Evolutionary conservation across 345 rosid species (phyloP).

Genomic region (Gynandropsis gynandra): DNA sequence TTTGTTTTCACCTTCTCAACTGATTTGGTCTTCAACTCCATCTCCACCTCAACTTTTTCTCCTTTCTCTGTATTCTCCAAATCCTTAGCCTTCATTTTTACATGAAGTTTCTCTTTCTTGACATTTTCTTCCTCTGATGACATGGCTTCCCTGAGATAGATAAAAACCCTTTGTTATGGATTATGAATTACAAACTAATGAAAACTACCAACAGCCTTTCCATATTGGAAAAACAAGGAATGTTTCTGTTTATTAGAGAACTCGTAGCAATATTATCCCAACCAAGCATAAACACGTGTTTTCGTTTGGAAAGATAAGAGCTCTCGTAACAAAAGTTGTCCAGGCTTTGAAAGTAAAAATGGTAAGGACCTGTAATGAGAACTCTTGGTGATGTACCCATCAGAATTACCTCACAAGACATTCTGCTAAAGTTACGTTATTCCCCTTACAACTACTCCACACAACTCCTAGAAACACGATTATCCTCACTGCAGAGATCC

Average conservation of each 20-base stretch:
- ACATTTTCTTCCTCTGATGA: slow-evolving; percentile 29
- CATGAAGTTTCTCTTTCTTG: slow-evolving; percentile 47
- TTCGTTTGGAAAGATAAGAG: too few relatives aligned
- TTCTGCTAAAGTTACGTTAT: too few relatives aligned
- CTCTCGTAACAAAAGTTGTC: too few relatives aligned
- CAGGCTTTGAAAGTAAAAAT: too few relatives aligned
- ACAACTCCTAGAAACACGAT: too few relatives aligned
- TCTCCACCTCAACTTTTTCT: slow-evolving; percentile 37
- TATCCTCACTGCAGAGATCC: too few relatives aligned
- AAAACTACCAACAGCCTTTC: not conserved
- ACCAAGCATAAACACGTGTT: too few relatives aligned
- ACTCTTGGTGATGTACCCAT: too few relatives aligned
- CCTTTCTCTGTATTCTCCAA: slow-evolving; percentile 23
- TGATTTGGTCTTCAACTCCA: slow-evolving; percentile 53
- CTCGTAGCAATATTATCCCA: too few relatives aligned
- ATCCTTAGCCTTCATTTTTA: slow-evolving; percentile 46
- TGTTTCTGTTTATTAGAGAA: not conserved
- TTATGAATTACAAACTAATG: not conserved
- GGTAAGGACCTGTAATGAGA: too few relatives aligned
- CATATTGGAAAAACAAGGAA: not conserved
- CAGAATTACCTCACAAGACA: too few relatives aligned
- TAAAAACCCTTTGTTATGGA: not conserved
- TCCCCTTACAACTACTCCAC: too few relatives aligned
- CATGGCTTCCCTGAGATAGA: slow-evolving; percentile 16
- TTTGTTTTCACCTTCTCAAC: slow-evolving; percentile 45